Evolutionary conservation across 2,329 filamentous ascomycete genomes (phyloP), one percentile per base, ranked within the genome.

Genomic region (Penicillium polonicum): DNA sequence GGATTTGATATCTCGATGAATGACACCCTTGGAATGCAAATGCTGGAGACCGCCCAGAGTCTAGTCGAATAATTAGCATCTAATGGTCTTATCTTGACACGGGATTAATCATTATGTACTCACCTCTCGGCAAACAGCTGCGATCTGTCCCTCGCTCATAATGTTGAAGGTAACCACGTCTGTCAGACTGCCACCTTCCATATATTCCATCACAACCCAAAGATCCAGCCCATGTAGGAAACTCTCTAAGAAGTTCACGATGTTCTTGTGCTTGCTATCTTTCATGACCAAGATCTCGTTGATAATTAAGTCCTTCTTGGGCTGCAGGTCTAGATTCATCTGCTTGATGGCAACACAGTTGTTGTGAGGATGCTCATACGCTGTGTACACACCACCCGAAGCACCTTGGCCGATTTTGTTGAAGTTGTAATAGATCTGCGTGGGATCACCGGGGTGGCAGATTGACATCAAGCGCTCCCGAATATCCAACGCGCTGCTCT

Each of bases 231-330:
- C 85, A 57, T 92, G 89, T 12, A 99, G 82, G 74, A 92, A 97
- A 74, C 92, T 97, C 79, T 97, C 94, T 79, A 97, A 93, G 76
- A 97, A 99, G 76, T 99, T 99, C 77, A 99, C 94, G 76, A 99
- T 96, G 73, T 97, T 97, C 69, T 92, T 93, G 73, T 99, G 94
- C 58, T 91, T 94, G 81, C 92, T 97, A 70, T 97, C 94, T 79
- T 95, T 96, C 94, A 99, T 99, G 58, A 99, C 94, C 58, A 99
- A 78, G 65, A 99, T 99, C 74, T 99, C 94, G 75, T 99, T 99
- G 77, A 99, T 97, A 70, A 99, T 99, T 48, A 97, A 81, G 68
- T 99, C 94, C 76, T 99, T 99, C 84, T 97, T 97, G 2, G 94
- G 94, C 70, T 99, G 94, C 76, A 97, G 90, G 75, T 97, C 94